phyloP scores from a whole-genome alignment of 371 early-diverging fungal species.

The Mortierella polycephala region DNA sequence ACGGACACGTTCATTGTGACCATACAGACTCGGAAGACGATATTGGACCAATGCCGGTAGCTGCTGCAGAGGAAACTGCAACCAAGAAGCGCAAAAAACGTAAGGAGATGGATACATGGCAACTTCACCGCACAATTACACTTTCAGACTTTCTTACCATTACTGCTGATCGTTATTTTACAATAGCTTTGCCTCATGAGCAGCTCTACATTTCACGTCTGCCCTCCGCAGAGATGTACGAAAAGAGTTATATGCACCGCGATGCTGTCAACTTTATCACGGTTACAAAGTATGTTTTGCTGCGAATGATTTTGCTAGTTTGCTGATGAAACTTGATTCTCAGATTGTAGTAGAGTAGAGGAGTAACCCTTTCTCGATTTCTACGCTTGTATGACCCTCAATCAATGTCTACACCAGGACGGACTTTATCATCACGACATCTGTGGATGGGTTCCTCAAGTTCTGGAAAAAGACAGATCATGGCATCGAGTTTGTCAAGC shows the following conservation, averaged over 20 bases:
- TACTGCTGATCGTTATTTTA: neutral
- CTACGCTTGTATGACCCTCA: neutral
- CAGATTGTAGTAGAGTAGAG: too few relatives aligned
- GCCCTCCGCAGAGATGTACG: constrained; percentile 91
- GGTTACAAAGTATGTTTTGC: constrained; percentile 68
- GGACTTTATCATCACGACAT: constrained; percentile 94
- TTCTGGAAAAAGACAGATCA: constrained; percentile 97
- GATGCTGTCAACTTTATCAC: constrained; percentile 84
- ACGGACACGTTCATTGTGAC: neutral
- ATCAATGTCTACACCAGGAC: constrained; percentile 58
- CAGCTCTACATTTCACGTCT: constrained; percentile 78
- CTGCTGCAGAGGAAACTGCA: constrained; percentile 20
- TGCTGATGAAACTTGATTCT: too few relatives aligned
- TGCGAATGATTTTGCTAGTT: too few relatives aligned
- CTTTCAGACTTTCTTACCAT: neutral
- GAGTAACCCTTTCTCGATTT: neutral
- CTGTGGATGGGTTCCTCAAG: constrained; percentile 96
- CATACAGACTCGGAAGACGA: constrained; percentile 57
- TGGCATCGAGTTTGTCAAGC: constrained; percentile 98
- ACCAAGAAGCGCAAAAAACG: constrained; percentile 53
- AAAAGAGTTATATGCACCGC: constrained; percentile 95
- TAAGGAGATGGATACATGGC: neutral
- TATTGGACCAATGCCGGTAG: constrained; percentile 62
- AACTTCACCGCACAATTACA: neutral
- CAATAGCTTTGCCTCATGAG: constrained; percentile 76